These are phyloP conservation scores for Amborella trichopoda DNA, from an alignment of 164 flowering plant genomes.

Conservation along the genomic window DNA sequence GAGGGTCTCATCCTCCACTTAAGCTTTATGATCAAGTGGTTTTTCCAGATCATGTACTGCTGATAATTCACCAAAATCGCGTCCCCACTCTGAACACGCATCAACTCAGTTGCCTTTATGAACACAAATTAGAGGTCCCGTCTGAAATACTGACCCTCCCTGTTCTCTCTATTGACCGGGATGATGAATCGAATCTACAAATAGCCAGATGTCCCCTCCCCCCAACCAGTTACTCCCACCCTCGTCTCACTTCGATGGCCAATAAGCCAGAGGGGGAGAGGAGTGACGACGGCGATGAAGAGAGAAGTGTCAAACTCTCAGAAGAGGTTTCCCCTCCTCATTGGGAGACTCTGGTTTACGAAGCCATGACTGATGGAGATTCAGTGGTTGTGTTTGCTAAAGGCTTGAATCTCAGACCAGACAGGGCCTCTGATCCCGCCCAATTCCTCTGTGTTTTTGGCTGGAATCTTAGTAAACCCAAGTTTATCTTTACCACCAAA, in stretches of 20 bases:
- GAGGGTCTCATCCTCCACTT: conserved; percentile 3
- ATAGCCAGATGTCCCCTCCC: conserved; percentile 64
- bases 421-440: conserved; percentile 35
- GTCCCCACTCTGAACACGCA: neutral
- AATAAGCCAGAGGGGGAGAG: conserved; percentile 4
- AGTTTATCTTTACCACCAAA: conserved; percentile 16
- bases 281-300: neutral
- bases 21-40: conserved; percentile 34
- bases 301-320: neutral
- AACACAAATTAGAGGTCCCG: conserved; percentile 3
- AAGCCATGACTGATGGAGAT: conserved; percentile 43
- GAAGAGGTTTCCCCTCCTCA: conserved; percentile 14
- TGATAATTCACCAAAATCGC: conserved; percentile 17
- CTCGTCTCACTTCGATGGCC: conserved; percentile 20
- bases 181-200: conserved; percentile 22
- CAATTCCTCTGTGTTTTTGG: conserved; percentile 57
- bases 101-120: conserved; percentile 27
- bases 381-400: conserved; percentile 63
- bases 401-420: conserved; percentile 67
- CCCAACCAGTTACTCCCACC: conserved; percentile 32
- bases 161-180: conserved; percentile 42
- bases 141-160: conserved; percentile 1
- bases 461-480: conserved; percentile 18
- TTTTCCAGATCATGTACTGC: conserved; percentile 64
- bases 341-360: conserved; percentile 71